Conservation (phyloP, 2,329 filamentous ascomycete genomes). For the Colletotrichum viniferum region DNA sequence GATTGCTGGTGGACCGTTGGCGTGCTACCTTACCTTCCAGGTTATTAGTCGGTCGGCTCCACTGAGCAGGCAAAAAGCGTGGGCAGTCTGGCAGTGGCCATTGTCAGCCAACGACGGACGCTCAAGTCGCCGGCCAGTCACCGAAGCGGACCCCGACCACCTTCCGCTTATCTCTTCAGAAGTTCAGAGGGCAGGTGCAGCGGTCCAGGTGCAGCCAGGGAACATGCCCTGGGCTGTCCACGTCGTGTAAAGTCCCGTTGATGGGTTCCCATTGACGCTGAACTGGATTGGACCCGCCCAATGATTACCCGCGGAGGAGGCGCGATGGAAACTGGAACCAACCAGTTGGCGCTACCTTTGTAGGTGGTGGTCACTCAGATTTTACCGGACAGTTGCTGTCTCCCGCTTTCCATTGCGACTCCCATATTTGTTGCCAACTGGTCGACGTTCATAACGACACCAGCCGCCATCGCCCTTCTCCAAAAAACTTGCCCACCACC, state of each 20-base stretch:
- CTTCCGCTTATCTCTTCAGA: constrained; percentile 11
- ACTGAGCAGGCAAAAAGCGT: background rate
- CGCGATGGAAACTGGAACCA: background rate
- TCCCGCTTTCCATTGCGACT: background rate
- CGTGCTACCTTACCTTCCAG: background rate
- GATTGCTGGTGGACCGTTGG: background rate
- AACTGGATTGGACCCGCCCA: background rate
- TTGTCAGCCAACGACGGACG: background rate
- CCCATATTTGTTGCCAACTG: background rate
- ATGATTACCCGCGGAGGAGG: background rate
- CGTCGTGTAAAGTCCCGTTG: background rate
- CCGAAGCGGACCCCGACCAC: constrained; percentile 15
- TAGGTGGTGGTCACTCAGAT: background rate
- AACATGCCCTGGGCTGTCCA: background rate
- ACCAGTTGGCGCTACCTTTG: background rate
- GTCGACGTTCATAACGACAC: background rate
- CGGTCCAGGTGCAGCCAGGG: background rate
- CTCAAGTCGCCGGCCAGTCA: constrained; percentile 6
- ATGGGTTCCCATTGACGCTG: background rate
- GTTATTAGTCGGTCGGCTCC: background rate
- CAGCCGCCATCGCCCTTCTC: background rate
- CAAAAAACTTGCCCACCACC: constrained; percentile 3
- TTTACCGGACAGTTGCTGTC: background rate
- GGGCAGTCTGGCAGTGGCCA: background rate
- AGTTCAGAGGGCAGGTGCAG: background rate